Percentiles rank a stretch among this genome's conserved stretches.
These are phyloP conservation scores for Lasiodiplodia sp. DNA, from an alignment of 2,329 filamentous ascomycete genomes.

Conservation along the genomic window DNA sequence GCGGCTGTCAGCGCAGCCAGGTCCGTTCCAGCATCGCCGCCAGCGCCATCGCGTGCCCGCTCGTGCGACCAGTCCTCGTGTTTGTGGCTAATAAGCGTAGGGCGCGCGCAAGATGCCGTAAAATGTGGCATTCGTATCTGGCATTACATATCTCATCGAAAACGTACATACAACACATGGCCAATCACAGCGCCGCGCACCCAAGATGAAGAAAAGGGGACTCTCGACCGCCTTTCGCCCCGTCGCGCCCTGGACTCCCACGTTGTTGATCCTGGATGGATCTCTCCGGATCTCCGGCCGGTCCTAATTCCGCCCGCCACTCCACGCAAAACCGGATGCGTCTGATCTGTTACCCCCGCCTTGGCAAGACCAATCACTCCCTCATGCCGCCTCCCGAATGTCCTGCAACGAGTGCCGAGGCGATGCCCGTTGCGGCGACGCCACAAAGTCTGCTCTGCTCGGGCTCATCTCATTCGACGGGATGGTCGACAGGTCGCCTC, in stretches of 20 bases:
- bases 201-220: constrained; percentile 3
- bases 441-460: constrained; percentile 6
- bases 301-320: not conserved
- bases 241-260: constrained; percentile 9
- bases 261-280: constrained; percentile 11
- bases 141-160: constrained; percentile 12
- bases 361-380: constrained; percentile 5
- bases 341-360: constrained; percentile 16
- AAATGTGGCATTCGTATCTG: constrained; percentile 8
- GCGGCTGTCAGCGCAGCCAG: not conserved
- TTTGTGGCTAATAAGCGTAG: constrained; percentile 2
- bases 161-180: constrained; percentile 8
- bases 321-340: not conserved
- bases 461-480: constrained; percentile 23
- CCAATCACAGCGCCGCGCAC: not conserved
- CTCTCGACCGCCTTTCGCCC: not conserved
- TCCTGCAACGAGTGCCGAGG: constrained; percentile 22
- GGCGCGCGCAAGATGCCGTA: not conserved
- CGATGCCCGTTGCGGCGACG: constrained; percentile 20
- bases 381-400: constrained; percentile 2
- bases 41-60: not conserved
- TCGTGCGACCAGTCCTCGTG: constrained; percentile 12
- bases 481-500: constrained; percentile 22
- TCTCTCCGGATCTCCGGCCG: constrained; percentile 22
- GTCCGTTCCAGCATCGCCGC: not conserved